Conservation (phyloP, 768 basidiomycete species). For the Lyophyllum atratum region DNA sequence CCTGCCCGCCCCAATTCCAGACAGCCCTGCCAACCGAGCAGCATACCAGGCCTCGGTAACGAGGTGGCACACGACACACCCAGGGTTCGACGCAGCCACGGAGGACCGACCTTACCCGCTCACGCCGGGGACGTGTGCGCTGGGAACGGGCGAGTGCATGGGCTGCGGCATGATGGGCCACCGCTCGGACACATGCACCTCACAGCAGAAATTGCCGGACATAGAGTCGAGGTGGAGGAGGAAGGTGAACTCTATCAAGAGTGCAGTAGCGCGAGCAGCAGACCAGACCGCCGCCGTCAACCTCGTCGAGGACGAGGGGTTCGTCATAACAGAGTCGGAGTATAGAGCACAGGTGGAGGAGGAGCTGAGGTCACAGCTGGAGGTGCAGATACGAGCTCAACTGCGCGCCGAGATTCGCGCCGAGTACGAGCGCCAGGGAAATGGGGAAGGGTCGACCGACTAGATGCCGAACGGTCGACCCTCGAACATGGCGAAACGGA, state of each 20-base stretch:
- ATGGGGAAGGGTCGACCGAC: conserved; percentile 21
- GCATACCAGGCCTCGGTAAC: neutral
- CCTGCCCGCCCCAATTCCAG: neutral
- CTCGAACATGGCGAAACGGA: neutral
- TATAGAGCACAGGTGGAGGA: conserved; percentile 3
- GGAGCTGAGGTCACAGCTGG: neutral
- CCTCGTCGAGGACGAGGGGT: neutral
- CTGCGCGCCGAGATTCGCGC: neutral
- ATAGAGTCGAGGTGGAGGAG: conserved; percentile 19
- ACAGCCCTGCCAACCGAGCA: neutral
- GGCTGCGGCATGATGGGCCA: conserved; percentile 22
- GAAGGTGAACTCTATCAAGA: conserved; percentile 13
- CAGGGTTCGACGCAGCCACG: neutral
- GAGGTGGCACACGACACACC: neutral
- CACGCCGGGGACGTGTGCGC: conserved; percentile 20
- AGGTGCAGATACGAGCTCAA: neutral
- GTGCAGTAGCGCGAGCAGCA: neutral
- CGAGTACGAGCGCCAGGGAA: conserved; percentile 15
- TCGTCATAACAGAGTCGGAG: neutral
- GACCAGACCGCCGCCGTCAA: neutral
- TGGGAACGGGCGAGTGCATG: conserved; percentile 1
- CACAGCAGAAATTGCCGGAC: conserved; percentile 4
- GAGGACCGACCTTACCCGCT: conserved; percentile 22
- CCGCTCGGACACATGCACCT: conserved; percentile 11
- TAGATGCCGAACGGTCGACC: conserved; percentile 18